Percentiles rank a stretch among this genome's conserved stretches.
These are phyloP conservation scores for Macrocybe gigantea DNA, from an alignment of 768 basidiomycete species.

Conservation along the genomic window DNA sequence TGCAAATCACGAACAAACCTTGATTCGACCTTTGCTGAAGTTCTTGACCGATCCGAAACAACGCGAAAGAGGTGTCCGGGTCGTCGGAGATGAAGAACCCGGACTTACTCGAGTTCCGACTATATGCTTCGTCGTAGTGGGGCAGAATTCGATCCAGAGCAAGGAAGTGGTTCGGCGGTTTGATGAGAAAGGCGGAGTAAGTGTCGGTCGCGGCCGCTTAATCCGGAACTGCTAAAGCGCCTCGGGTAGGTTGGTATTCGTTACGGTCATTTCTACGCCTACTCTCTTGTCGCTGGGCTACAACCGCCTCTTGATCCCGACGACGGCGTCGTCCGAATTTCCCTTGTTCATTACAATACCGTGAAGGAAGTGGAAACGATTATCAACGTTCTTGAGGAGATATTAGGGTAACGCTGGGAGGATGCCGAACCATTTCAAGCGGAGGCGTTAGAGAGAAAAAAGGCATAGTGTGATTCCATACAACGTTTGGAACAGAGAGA, in stretches of 20 bases:
- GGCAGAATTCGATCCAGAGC: slow-evolving; percentile 50
- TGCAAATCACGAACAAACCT: slow-evolving; percentile 51
- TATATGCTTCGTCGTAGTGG: slow-evolving; percentile 65
- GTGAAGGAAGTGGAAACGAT: slow-evolving; percentile 62
- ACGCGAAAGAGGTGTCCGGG: slow-evolving; percentile 51
- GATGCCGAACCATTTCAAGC: too few species aligned
- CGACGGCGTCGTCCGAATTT: slow-evolving; percentile 71
- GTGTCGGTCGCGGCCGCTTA: slow-evolving; percentile 16
- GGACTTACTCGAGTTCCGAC: slow-evolving; percentile 54
- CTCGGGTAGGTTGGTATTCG: slow-evolving; percentile 65
- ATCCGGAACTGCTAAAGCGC: not conserved
- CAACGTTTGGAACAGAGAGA: too few species aligned
- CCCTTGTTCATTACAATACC: slow-evolving; percentile 78
- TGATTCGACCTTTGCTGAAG: slow-evolving; percentile 47
- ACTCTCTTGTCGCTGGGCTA: slow-evolving; percentile 49
- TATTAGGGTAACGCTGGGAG: slow-evolving; percentile 19
- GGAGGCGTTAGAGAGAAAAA: too few species aligned
- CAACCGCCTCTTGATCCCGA: slow-evolving; percentile 50
- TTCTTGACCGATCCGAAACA: slow-evolving; percentile 49
- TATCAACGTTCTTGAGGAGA: slow-evolving; percentile 47
- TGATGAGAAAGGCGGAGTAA: slow-evolving; percentile 56
- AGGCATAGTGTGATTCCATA: too few species aligned
- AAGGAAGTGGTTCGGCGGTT: slow-evolving; percentile 58
- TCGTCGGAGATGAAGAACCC: slow-evolving; percentile 56
- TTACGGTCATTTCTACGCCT: slow-evolving; percentile 76